Conservation (phyloP, 2,329 filamentous ascomycete species). For the Shiraia sp. region DNA sequence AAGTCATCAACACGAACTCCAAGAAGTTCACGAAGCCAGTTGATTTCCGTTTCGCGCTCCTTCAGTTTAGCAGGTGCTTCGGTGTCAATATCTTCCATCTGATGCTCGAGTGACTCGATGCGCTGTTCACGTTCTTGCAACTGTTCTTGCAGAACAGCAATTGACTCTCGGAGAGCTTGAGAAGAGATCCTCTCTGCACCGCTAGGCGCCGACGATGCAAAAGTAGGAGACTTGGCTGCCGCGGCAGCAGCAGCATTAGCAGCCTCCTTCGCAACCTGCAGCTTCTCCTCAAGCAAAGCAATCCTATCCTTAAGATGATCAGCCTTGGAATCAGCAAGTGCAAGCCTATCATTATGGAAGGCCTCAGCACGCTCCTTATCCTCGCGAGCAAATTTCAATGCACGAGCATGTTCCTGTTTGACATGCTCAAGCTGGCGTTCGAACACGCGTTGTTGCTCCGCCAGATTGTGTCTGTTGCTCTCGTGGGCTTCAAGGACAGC, state of each 20-base stretch:
- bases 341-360: conserved; percentile 78
- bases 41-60: conserved; percentile 91
- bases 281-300: conserved; percentile 81
- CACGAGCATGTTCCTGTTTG: conserved; percentile 60
- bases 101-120: conserved; percentile 83
- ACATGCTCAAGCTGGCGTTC: conserved; percentile 51
- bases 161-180: conserved; percentile 92
- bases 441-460: conserved; percentile 54
- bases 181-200: conserved; percentile 86
- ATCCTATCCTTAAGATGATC: conserved; percentile 87
- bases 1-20: conserved; percentile 89
- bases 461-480: conserved; percentile 57
- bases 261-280: conserved; percentile 86
- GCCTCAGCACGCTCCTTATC: conserved; percentile 81
- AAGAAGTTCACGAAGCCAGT: conserved; percentile 90
- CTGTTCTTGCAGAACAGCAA: conserved; percentile 95
- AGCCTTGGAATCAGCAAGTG: conserved; percentile 80
- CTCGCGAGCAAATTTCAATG: conserved; percentile 73
- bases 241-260: conserved; percentile 83
- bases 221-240: conserved; percentile 53
- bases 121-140: conserved; percentile 89
- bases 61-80: conserved; percentile 81
- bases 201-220: conserved; percentile 39
- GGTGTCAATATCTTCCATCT: conserved; percentile 69
- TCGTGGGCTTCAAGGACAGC: conserved; percentile 60